Conservation (phyloP, 192 early-diverging fungal species). For the Backusella macrospora region DNA sequence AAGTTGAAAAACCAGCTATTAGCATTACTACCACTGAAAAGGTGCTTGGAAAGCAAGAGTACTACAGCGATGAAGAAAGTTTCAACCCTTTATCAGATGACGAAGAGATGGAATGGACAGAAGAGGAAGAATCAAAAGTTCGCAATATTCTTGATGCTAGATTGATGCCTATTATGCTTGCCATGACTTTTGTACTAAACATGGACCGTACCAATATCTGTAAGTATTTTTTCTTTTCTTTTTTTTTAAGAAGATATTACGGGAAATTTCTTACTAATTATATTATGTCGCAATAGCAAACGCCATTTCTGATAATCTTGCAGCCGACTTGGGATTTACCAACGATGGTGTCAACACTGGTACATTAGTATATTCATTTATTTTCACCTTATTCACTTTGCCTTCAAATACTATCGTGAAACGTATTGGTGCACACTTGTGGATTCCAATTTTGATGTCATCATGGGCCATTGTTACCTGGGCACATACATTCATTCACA, state of each 20-base stretch:
- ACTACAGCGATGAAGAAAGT: constrained; percentile 18
- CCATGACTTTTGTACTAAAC: constrained; percentile 37
- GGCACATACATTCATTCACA: constrained; percentile 20
- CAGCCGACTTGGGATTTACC: constrained; percentile 45
- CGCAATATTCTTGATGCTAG: constrained; percentile 43
- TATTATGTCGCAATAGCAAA: constrained; percentile 32
- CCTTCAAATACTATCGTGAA: constrained; percentile 55
- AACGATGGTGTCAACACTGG: constrained; percentile 49
- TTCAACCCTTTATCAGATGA: neutral
- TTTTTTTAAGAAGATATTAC: neutral
- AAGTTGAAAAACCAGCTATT: neutral
- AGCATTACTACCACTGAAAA: neutral
- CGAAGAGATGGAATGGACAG: constrained; percentile 49
- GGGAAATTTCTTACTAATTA: neutral
- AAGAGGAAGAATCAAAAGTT: constrained; percentile 46
- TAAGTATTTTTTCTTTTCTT: neutral
- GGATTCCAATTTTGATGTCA: constrained; percentile 54
- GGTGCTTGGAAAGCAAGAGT: neutral
- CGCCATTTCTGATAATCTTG: constrained; percentile 53
- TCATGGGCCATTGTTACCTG: constrained; percentile 36
- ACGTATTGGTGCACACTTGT: constrained; percentile 52
- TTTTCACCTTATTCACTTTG: constrained; percentile 45
- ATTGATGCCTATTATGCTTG: constrained; percentile 59
- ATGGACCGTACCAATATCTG: constrained; percentile 42
- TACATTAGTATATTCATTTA: constrained; percentile 49